Evolutionary conservation across 1,284 basidiomycete species (phyloP).

Genomic region (Leccinum subrobustum): DNA sequence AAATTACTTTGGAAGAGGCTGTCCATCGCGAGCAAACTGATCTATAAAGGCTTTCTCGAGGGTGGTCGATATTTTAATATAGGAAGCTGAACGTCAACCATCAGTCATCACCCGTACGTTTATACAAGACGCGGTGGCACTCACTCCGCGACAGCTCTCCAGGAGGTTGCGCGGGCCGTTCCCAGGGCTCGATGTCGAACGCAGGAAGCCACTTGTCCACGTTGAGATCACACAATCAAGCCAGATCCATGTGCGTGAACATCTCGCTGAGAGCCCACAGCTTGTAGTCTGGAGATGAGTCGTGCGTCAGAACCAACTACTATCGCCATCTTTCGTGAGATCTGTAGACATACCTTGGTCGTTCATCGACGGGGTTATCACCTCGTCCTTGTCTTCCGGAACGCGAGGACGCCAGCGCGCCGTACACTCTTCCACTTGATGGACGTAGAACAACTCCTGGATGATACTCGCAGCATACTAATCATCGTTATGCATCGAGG

Average conservation of each 20-base stretch:
- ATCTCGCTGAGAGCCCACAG: no score
- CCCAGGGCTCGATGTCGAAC: no score
- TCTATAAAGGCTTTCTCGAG: constrained; percentile 37
- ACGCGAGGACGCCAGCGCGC: constrained; percentile 38
- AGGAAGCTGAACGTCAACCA: constrained; percentile 34
- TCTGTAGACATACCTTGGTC: no score
- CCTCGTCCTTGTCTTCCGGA: no score
- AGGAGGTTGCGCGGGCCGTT: no score
- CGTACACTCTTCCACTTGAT: constrained; percentile 58
- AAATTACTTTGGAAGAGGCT: constrained; percentile 33
- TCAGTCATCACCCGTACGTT: constrained; percentile 1
- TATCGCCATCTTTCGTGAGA: no score
- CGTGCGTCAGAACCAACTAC: no score
- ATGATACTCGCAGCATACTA: constrained; percentile 58
- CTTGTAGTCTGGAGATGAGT: no score
- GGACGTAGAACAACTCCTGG: constrained; percentile 64
- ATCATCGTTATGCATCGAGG: constrained; percentile 46
- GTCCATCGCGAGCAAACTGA: constrained; percentile 24
- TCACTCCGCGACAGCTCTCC: no score
- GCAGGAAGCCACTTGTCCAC: no score
- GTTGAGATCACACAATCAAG: constrained; percentile 38
- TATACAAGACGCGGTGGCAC: neutral
- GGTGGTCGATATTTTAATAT: constrained; percentile 34
- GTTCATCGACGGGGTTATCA: no score
- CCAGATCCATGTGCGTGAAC: constrained; percentile 53